Evolutionary conservation across 192 early-diverging fungal genomes (phyloP).

Genomic region (Dimargaris cristalligena): DNA sequence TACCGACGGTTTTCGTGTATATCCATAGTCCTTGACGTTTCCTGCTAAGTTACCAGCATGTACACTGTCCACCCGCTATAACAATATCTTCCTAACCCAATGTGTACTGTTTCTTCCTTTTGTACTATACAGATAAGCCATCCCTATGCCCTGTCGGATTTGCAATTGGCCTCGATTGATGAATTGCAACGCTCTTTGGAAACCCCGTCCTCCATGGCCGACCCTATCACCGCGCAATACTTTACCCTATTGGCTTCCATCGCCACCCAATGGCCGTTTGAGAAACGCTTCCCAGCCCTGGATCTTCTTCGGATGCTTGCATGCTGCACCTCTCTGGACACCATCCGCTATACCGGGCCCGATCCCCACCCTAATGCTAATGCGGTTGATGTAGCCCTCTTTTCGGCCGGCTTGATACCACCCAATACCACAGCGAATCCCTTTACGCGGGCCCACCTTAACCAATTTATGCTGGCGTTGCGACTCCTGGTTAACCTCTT

Average conservation of each 20-base stretch:
- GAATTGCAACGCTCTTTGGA: background rate
- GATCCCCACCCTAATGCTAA: conserved; percentile 28
- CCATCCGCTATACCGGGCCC: too few relatives aligned
- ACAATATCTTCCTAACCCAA: too few relatives aligned
- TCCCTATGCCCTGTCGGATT: conserved; percentile 12
- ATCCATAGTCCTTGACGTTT: too few relatives aligned
- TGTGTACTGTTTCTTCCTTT: too few relatives aligned
- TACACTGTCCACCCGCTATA: too few relatives aligned
- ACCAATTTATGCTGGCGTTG: conserved; percentile 61
- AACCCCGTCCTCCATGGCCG: conserved; percentile 12
- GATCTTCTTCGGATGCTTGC: conserved; percentile 64
- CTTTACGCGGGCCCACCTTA: conserved; percentile 30
- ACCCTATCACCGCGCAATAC: conserved; percentile 22
- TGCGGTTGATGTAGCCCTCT: conserved; percentile 23
- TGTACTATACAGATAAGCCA: too few relatives aligned
- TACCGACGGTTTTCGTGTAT: too few relatives aligned
- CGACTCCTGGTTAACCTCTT: conserved; percentile 61
- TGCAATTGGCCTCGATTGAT: conserved; percentile 13
- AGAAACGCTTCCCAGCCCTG: conserved; percentile 58
- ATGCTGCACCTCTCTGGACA: conserved; percentile 26
- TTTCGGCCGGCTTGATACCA: conserved; percentile 17
- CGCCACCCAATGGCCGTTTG: conserved; percentile 48
- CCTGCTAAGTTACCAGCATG: too few relatives aligned
- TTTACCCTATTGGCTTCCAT: conserved; percentile 31
- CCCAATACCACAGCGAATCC: background rate